Evolutionary conservation across 106 monocot genomes (phyloP).

Genomic region (Allium sativum): DNA sequence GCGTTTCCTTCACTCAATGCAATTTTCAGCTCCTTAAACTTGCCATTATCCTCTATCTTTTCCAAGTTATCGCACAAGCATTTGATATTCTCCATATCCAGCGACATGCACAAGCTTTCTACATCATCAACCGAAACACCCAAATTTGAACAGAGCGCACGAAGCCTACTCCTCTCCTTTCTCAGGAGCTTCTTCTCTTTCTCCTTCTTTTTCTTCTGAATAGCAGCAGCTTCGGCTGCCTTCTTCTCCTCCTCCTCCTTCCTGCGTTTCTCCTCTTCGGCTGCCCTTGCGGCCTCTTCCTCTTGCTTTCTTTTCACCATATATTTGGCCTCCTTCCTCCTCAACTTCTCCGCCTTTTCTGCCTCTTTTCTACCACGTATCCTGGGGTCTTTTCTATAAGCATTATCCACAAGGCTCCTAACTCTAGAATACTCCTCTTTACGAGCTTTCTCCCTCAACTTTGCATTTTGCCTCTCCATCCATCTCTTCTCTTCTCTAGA

Average conservation of each 20-base stretch:
- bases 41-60: constrained; percentile 23
- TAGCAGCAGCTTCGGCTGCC: constrained; percentile 58
- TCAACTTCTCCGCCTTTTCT: constrained; percentile 74
- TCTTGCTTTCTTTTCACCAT: constrained; percentile 63
- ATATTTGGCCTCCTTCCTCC: constrained; percentile 62
- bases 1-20: constrained; percentile 16
- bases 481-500: constrained; percentile 84
- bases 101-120: constrained; percentile 46
- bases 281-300: constrained; percentile 57
- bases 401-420: constrained; percentile 66
- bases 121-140: constrained; percentile 51
- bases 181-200: constrained; percentile 84
- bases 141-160: constrained; percentile 26
- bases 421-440: constrained; percentile 67
- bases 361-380: constrained; percentile 61
- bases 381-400: constrained; percentile 77
- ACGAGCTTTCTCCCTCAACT: constrained; percentile 63
- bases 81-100: constrained; percentile 49
- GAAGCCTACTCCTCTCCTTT: constrained; percentile 67
- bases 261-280: constrained; percentile 42
- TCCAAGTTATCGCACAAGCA: constrained; percentile 55
- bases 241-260: constrained; percentile 66
- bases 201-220: constrained; percentile 73
- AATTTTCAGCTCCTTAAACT: constrained; percentile 30
- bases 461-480: constrained; percentile 90